phyloP scores from a whole-genome alignment of 148 eudicot genomes.

The Fagopyrum tataricum region DNA sequence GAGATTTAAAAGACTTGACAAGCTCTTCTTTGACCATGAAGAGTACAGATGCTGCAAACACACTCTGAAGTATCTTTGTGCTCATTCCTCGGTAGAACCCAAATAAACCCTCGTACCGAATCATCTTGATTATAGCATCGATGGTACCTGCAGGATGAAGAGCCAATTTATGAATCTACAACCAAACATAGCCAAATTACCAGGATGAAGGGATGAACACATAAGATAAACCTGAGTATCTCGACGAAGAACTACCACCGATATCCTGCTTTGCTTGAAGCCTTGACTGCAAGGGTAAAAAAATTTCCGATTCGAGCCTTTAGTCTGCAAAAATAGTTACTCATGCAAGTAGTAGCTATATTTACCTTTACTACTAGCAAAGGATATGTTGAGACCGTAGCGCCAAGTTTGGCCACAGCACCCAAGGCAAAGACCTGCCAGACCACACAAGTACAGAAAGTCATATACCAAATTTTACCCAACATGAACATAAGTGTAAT shows the following conservation, averaged over 20 bases:
- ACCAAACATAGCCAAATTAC: background rate
- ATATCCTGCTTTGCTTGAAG: conserved; percentile 97
- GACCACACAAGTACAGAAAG: conserved; percentile 5
- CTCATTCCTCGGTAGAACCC: conserved; percentile 96
- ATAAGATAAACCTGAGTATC: conserved; percentile 61
- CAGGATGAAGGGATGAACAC: background rate
- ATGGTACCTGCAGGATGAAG: conserved; percentile 47
- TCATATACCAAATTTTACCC: background rate
- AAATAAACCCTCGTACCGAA: conserved; percentile 63
- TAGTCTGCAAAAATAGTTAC: too few relatives aligned
- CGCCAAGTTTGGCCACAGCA: conserved; percentile 92
- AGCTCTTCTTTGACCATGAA: conserved; percentile 94
- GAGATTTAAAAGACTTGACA: conserved; percentile 46
- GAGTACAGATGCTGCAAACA: conserved; percentile 86
- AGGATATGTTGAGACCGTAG: conserved; percentile 85
- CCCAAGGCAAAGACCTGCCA: conserved; percentile 72
- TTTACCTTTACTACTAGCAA: conserved; percentile 89
- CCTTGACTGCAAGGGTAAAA: conserved; percentile 56
- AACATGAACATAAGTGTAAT: background rate
- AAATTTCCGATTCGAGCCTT: background rate
- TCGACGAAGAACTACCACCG: conserved; percentile 48
- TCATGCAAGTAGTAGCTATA: background rate
- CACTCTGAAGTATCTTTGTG: conserved; percentile 92
- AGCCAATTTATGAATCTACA: background rate
- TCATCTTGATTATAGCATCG: conserved; percentile 84